Percentiles rank a stretch among this genome's conserved stretches.
Conservation (phyloP, 208 protist species). For the Balamuthia mandrillaris region DNA sequence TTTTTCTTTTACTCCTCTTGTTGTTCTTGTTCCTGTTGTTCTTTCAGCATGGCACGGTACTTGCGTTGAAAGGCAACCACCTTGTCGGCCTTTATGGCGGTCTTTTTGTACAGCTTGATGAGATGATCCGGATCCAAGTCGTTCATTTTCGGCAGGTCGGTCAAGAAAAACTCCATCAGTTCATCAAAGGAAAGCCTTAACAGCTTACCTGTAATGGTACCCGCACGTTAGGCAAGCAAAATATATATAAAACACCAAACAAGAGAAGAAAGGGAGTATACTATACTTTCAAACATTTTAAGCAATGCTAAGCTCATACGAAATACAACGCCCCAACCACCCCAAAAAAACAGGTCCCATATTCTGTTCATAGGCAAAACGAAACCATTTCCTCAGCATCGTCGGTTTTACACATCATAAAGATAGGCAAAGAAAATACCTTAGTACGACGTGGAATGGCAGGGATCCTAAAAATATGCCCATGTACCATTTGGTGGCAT, state of each 20-base stretch:
- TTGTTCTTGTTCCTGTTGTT: background rate
- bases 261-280: background rate
- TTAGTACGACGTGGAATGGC: background rate
- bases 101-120: too few relatives aligned
- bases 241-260: background rate
- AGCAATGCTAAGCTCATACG: background rate
- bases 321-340: background rate
- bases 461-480: background rate
- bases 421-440: too few relatives aligned
- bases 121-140: too few relatives aligned
- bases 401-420: background rate
- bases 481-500: slow-evolving; percentile 8
- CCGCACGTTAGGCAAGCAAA: background rate
- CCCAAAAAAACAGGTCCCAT: background rate
- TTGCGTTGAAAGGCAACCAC: too few relatives aligned
- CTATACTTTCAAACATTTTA: background rate
- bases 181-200: background rate
- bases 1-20: background rate
- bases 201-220: background rate
- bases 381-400: background rate
- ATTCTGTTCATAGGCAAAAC: background rate
- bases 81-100: too few relatives aligned
- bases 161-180: too few relatives aligned
- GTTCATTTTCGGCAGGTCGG: too few relatives aligned
- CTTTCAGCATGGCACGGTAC: background rate